Conservation (phyloP, 495 filamentous ascomycete species). For the Talaromyces stipitatus region DNA sequence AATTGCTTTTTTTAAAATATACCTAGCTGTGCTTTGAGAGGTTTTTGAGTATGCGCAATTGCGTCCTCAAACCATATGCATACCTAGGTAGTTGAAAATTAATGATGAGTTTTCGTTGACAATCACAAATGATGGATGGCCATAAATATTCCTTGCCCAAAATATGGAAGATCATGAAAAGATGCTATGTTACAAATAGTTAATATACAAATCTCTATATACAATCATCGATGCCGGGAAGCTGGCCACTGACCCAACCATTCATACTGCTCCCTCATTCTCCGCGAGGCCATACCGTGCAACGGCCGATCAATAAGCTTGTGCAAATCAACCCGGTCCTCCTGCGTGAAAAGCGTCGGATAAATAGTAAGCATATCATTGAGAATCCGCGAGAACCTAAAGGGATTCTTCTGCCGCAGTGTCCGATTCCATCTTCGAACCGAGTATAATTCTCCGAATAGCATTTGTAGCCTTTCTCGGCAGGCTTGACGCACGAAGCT, state of each 20-base stretch:
- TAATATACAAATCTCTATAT: background rate
- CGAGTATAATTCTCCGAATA: conserved; percentile 36
- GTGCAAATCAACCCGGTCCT: background rate
- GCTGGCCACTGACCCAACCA: conserved; percentile 3
- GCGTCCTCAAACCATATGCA: no score
- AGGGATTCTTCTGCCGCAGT: conserved; percentile 29
- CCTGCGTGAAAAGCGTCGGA: conserved; percentile 8
- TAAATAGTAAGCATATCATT: conserved; percentile 26
- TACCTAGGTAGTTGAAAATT: no score
- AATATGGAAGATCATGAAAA: no score
- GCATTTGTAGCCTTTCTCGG: conserved; percentile 38
- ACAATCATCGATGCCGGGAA: background rate
- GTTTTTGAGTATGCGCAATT: no score
- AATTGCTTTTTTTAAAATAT: no score
- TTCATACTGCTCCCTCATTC: background rate
- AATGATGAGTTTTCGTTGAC: no score
- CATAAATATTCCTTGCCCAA: no score
- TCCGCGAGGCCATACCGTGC: background rate
- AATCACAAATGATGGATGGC: no score
- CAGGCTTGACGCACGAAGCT: conserved; percentile 33
- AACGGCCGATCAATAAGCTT: conserved; percentile 5
- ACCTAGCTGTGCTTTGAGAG: no score
- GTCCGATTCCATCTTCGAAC: conserved; percentile 26
- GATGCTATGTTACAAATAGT: no score
- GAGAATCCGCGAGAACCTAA: conserved; percentile 19